Evolutionary conservation across 371 early-diverging fungal species (phyloP), one percentile per base, ranked within the genome.

Genomic region (Mortierella sp.): DNA sequence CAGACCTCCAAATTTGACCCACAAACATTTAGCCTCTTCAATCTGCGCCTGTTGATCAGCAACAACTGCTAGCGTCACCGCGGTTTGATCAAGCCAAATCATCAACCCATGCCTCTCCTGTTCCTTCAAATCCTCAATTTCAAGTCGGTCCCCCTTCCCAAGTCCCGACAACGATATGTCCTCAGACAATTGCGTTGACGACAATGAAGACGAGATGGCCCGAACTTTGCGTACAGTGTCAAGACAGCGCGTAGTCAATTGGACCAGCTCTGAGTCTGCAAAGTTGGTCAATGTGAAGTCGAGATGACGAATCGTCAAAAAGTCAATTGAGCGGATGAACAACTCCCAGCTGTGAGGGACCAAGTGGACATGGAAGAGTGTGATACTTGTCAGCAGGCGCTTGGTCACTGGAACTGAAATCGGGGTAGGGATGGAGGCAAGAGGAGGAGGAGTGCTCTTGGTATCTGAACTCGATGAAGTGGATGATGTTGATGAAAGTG

Each of bases 261-360:
- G 68, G 34, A 21, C 1, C 24, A 65, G 34, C 68, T 65, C 68
- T 2, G 24, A 24, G 2, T 65, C 68, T 34, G 68, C 38, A 24
- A 65, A 65, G 42, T 65, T 65, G 68, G 68, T 65, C 38, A 65
- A 21, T 65, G 68, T 65, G 19, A 65, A 65, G 24, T 65, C 68
- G 24, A 65, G 68, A 24, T 38, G 21, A 3, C 68, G 68, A 10
- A 65, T 65, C 6, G 68, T 65, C 7, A 65, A 31, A 34, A 38
- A 65, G 10, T 65, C 68, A 21, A 65, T 65, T 8, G 68, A 65
- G 24, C 21, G 34, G 42, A 65, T 65, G 34, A 65, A 24, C 24
- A 65, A 42, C 8, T 38, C 38, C 68, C 68, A 65, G 34, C 68
- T 65, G 68, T 38, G 21, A 3, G 68, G 68, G 3, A 38, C 68